Evolutionary conservation across 306 rosid genomes (phyloP), one percentile per base, ranked within the genome.

Genomic region (Pterocarpus macrocarpus): DNA sequence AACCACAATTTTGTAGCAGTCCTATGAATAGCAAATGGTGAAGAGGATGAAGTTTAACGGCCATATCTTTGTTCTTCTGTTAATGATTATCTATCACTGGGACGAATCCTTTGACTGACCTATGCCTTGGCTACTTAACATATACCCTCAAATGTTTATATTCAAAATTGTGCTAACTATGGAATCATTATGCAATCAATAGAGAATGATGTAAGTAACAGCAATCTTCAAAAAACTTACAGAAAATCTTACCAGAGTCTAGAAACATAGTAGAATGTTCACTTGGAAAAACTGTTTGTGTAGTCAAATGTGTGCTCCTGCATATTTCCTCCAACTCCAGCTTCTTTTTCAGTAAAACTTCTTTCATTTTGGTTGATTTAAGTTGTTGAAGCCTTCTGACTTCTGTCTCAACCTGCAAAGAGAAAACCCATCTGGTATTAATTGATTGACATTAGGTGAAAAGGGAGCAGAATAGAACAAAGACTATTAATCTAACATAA

Each of bases 331-430:
- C 95, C 56, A 94, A 87, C 80, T 90, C 97, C 77, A 81, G 64
- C 84, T 82, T 86, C 90, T 82, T 90, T 80, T 64, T 89, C 77
- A 73, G 78, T 80, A 89, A 44, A 30, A 94, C 59, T 62, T 92
- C 94, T 89, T 85, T 88, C 80, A 92, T 82, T 89, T 88, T 94
- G 63, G 85, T 87, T 75, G 86, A 90, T 83, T 90, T 94, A 72
- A 92, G 86, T 61, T 85, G 86, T 82, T 90, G 88, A 86, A 94
- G 88, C 81, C 94, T 90, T 75, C 59, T 82, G 52, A 94, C 92
- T 84, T 90, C 95, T 44, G 85, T 78, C 88, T 92, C 92, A 80
- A 89, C 88, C 97, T 94, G 55, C 81, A 87, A 67, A 34, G 63
- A 61, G 55, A 52, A 77, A 66, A 32, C 47, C 59, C 67, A 56